A percentile compares a stretch with the other conserved stretches of the same genome.
These are phyloP conservation scores for Apiotrichum akiyoshidainum DNA, from an alignment of 1,284 basidiomycete species.

Conservation along the genomic window DNA sequence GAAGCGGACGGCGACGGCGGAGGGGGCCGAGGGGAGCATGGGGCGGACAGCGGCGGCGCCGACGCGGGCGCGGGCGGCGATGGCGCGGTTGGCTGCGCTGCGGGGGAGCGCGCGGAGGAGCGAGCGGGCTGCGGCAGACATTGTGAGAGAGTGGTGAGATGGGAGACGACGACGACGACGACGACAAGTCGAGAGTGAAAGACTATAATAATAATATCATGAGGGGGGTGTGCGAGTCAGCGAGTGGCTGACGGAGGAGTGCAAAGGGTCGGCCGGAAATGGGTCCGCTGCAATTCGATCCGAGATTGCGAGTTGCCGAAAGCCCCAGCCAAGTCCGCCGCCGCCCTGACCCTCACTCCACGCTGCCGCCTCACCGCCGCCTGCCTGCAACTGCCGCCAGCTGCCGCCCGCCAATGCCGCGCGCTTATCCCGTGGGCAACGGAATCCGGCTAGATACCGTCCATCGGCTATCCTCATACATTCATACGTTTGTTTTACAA, in stretches of 20 bases:
- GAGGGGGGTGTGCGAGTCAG: neutral
- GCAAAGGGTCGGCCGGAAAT: neutral
- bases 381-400: no score
- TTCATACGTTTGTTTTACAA: neutral
- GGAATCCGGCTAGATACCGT: no score
- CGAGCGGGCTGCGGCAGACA: conserved; percentile 22
- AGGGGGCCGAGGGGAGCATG: neutral
- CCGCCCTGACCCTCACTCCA: no score
- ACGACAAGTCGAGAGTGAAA: neutral
- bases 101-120: conserved; percentile 16
- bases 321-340: no score
- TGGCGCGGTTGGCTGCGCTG: conserved; percentile 6
- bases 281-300: conserved; percentile 1
- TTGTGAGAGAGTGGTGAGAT: conserved; percentile 1
- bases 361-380: no score
- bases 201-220: neutral
- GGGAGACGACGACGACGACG: neutral
- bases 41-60: neutral
- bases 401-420: neutral
- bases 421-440: neutral
- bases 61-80: conserved; percentile 12
- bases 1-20: conserved; percentile 19
- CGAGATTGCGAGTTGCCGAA: conserved; percentile 7
- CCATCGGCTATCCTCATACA: neutral
- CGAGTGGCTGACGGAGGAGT: neutral